Percentiles rank a stretch among this genome's conserved stretches.
phyloP scores from a whole-genome alignment of 805 yeast genomes.

The Kazachstania bromeliacearum region DNA sequence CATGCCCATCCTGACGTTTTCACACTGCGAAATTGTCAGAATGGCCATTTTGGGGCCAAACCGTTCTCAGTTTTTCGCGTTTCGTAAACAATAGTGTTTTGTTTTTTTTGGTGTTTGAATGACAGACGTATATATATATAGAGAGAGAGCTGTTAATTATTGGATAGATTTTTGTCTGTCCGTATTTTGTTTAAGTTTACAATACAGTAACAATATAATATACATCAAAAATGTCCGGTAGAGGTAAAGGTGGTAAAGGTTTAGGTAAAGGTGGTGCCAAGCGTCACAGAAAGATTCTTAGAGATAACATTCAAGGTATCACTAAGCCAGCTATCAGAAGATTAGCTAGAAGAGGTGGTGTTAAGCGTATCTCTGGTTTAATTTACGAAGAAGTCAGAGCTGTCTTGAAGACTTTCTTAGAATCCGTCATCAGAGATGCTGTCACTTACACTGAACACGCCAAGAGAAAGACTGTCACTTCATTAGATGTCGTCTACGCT shows the following conservation, averaged over 20 bases:
- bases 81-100: not conserved
- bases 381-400: slow-evolving; percentile 98
- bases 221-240: slow-evolving; percentile 69
- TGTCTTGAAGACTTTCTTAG: slow-evolving; percentile 90
- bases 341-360: slow-evolving; percentile 99
- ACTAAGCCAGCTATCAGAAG: slow-evolving; percentile 99
- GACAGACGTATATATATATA: not conserved
- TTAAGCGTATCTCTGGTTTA: slow-evolving; percentile 97
- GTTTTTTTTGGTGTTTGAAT: not conserved
- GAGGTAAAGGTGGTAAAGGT: slow-evolving; percentile 99
- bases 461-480: slow-evolving; percentile 99
- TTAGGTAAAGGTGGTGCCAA: slow-evolving; percentile 99
- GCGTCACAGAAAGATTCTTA: slow-evolving; percentile 98
- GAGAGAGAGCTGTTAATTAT: not conserved
- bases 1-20: no score
- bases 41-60: no score
- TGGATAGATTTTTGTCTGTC: no score
- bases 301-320: slow-evolving; percentile 99
- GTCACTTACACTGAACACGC: slow-evolving; percentile 99
- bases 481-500: slow-evolving; percentile 97
- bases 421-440: slow-evolving; percentile 96
- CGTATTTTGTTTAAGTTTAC: no score
- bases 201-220: no score
- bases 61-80: not conserved
- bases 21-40: not conserved